Evolutionary conservation across 1,284 basidiomycete genomes (phyloP), one percentile per base, ranked within the genome.

Genomic region (Cutaneotrichosporon sp.): DNA sequence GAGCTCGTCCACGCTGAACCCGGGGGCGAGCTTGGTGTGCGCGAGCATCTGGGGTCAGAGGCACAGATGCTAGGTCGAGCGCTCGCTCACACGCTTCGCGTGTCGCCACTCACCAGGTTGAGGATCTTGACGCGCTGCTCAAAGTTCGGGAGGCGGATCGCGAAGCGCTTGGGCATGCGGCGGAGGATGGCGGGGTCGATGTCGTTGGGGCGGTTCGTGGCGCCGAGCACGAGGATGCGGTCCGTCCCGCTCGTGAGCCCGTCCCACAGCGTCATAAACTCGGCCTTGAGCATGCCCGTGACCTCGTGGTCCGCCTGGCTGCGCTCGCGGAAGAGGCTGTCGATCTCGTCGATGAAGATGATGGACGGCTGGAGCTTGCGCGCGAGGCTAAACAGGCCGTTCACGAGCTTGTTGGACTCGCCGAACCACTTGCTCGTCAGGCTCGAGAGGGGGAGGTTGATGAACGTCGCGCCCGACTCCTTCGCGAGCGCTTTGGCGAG

Each of bases 181-280:
- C 95, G 87, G 5, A 98, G 84, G 72, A 98, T 95, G 24, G 95
- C 95, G 13, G 91, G 83, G 79, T 99, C 97, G 60, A 99, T 99
- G 73, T 80, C 79, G 63, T 80, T 80, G 14, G 95, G 95, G 64
- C 97, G 84, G 79, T 99, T 99, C 7, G 95, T 98, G 0, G 95
- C 95, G 31, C 95, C 95, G 2, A 99, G 86, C 5, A 99, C 92
- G 66, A 99, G 80, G 71, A 99, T 95, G 24, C 93, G 85, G 22
- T 84, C 82, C 16, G 81, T 85, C 4, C 87, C 88, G 0, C 92
- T 94, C 1, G 89, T 86, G n/a, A 99, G 83, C 4, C 97, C 97
- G 76, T 99, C 97, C 97, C 97, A 99, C 38, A 97, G 83, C 88
- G 93, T 97, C 95, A 99, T 97, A 77, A 99, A 99, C 76, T 99